Evolutionary conservation across 495 filamentous ascomycete genomes (phyloP).

Genomic region (Cairneyella variabilis): DNA sequence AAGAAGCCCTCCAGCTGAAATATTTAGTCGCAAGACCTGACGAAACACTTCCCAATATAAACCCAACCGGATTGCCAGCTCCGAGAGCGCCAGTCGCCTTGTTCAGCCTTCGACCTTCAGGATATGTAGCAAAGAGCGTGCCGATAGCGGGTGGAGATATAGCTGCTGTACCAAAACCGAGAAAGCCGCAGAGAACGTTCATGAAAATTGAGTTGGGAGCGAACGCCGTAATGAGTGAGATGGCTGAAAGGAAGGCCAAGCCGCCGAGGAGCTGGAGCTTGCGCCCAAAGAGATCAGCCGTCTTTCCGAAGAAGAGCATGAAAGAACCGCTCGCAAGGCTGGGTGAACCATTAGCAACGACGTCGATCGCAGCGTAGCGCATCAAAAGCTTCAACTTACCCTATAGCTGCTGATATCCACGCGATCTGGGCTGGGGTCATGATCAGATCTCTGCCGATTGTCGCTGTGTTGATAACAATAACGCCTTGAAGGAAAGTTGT

Average conservation of each 20-base stretch:
- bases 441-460: constrained; percentile 52
- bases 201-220: constrained; percentile 48
- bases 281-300: constrained; percentile 59
- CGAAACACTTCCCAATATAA: constrained; percentile 56
- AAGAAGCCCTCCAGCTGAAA: constrained; percentile 55
- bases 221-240: constrained; percentile 50
- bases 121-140: constrained; percentile 54
- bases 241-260: constrained; percentile 50
- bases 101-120: constrained; percentile 53
- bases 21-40: constrained; percentile 52
- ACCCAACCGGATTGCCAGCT: constrained; percentile 60
- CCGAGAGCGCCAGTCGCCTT: constrained; percentile 59
- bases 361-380: too few relatives aligned
- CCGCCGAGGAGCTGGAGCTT: constrained; percentile 52
- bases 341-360: too few relatives aligned
- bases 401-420: constrained; percentile 54
- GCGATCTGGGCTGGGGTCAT: constrained; percentile 61
- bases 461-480: constrained; percentile 54
- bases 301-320: constrained; percentile 57
- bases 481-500: constrained; percentile 52
- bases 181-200: constrained; percentile 54
- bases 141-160: constrained; percentile 58
- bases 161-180: constrained; percentile 56
- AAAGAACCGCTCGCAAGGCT: constrained; percentile 56
- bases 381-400: too few relatives aligned